Conservation (phyloP, 2,329 filamentous ascomycete species). For the Phyllosticta citribraziliensis region DNA sequence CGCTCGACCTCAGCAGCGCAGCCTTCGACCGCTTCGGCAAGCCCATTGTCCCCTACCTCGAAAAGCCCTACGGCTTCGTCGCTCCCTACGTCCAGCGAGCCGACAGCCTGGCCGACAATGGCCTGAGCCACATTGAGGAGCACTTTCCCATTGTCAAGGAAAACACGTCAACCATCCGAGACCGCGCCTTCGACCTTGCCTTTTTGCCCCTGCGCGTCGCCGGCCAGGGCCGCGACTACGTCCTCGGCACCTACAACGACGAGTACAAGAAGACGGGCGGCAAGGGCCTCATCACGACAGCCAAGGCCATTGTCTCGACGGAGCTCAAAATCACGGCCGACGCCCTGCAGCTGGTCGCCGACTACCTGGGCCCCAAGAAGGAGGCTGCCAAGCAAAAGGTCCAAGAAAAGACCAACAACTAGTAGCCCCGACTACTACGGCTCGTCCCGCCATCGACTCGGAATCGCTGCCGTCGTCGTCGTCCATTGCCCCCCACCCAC, state of each 20-base stretch:
- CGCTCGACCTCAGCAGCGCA: conserved; percentile 62
- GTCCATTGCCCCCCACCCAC: no score
- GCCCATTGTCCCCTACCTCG: conserved; percentile 68
- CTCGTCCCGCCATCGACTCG: neutral
- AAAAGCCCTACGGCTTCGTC: conserved; percentile 71
- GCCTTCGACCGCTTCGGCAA: conserved; percentile 69
- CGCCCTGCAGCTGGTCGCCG: conserved; percentile 20
- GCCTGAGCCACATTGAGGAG: conserved; percentile 27
- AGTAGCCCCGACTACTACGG: neutral
- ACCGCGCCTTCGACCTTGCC: conserved; percentile 18
- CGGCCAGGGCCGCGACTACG: conserved; percentile 24
- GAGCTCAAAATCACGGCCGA: conserved; percentile 30
- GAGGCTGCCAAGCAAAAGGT: conserved; percentile 23
- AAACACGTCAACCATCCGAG: conserved; percentile 35
- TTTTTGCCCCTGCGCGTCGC: conserved; percentile 20
- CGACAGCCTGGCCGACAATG: conserved; percentile 44
- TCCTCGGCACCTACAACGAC: conserved; percentile 27
- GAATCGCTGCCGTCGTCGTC: neutral
- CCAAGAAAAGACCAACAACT: conserved; percentile 21
- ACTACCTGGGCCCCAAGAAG: conserved; percentile 26
- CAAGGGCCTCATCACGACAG: conserved; percentile 26
- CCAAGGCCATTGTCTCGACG: conserved; percentile 28
- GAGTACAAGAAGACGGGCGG: conserved; percentile 31
- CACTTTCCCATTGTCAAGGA: conserved; percentile 38
- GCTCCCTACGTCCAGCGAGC: conserved; percentile 76